Evolutionary conservation across 2,329 filamentous ascomycete genomes (phyloP).

Genomic region (Beauveria scarabaeidicola): DNA sequence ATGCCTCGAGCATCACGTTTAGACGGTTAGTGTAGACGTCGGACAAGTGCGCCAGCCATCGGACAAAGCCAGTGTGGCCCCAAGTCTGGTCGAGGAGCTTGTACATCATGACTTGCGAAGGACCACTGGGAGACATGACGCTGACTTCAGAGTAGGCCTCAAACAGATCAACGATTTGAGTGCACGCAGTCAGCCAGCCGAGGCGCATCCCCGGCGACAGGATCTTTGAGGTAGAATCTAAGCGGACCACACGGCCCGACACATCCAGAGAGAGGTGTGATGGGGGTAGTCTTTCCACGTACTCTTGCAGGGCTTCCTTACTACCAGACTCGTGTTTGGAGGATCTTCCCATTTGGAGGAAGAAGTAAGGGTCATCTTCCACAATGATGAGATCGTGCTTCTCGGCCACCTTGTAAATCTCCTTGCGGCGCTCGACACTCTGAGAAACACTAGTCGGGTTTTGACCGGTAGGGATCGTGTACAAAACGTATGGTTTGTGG

Average conservation of each 20-base stretch:
- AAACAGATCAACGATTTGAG: slow-evolving; percentile 70
- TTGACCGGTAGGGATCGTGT: slow-evolving; percentile 61
- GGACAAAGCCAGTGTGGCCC: slow-evolving; percentile 80
- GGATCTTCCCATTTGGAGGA: slow-evolving; percentile 54
- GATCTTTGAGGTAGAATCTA: slow-evolving; percentile 85
- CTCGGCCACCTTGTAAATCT: slow-evolving; percentile 63
- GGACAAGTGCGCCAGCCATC: slow-evolving; percentile 72
- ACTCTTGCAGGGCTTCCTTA: slow-evolving; percentile 7
- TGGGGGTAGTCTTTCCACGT: slow-evolving; percentile 9
- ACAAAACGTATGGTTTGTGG: slow-evolving; percentile 40
- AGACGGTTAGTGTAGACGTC: slow-evolving; percentile 65
- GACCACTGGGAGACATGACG: slow-evolving; percentile 69
- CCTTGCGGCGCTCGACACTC: slow-evolving; percentile 50
- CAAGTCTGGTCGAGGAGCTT: slow-evolving; percentile 81
- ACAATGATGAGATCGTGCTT: slow-evolving; percentile 74
- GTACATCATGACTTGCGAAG: slow-evolving; percentile 69
- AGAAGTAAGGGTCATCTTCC: slow-evolving; percentile 86
- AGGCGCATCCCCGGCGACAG: slow-evolving; percentile 66
- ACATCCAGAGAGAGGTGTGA: slow-evolving; percentile 27
- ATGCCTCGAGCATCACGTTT: slow-evolving; percentile 63
- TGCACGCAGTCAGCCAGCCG: slow-evolving; percentile 77
- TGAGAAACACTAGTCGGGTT: slow-evolving; percentile 80
- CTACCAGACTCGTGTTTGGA: neutral
- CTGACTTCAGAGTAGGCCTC: slow-evolving; percentile 66
- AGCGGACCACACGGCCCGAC: slow-evolving; percentile 65